These are phyloP conservation scores for Amphicarpaea edgeworthii DNA, from an alignment of 306 rosid species.

Conservation along the genomic window DNA sequence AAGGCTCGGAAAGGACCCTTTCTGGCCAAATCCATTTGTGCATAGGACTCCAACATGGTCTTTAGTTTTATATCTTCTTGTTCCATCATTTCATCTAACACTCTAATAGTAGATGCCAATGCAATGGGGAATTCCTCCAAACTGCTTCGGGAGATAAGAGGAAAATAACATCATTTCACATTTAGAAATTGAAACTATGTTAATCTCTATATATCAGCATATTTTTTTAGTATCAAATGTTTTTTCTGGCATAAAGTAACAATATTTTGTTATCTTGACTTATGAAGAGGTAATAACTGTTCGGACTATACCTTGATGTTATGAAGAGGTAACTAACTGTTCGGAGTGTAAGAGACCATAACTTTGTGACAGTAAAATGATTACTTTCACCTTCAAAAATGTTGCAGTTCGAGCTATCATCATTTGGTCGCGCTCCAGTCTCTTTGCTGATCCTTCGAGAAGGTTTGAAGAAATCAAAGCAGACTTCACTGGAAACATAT, in stretches of 20 bases:
- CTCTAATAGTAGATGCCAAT: constrained; percentile 3
- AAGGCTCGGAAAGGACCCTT: constrained; percentile 32
- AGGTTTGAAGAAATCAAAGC: constrained; percentile 63
- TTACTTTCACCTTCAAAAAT: constrained; percentile 36
- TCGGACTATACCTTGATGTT: constrained; percentile 75
- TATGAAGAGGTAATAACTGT: no score
- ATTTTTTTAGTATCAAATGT: background rate
- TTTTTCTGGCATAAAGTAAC: background rate
- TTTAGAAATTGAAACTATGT: constrained; percentile 1
- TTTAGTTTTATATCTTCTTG: constrained; percentile 20
- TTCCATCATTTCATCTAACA: constrained; percentile 16
- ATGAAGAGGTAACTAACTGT: constrained; percentile 65
- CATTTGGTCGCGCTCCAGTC: background rate
- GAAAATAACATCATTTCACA: background rate
- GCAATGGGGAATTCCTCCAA: constrained; percentile 20
- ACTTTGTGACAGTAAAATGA: constrained; percentile 37
- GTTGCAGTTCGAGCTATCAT: constrained; percentile 35
- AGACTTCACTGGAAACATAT: constrained; percentile 44
- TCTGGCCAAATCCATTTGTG: constrained; percentile 31
- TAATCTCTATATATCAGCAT: background rate
- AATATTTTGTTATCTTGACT: background rate
- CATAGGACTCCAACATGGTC: constrained; percentile 22
- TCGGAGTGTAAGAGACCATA: constrained; percentile 69
- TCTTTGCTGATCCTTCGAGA: constrained; percentile 44
- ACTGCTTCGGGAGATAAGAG: constrained; percentile 1